phyloP scores from a whole-genome alignment of 176 grass and related monocot species.

The Luzula sylvatica region DNA sequence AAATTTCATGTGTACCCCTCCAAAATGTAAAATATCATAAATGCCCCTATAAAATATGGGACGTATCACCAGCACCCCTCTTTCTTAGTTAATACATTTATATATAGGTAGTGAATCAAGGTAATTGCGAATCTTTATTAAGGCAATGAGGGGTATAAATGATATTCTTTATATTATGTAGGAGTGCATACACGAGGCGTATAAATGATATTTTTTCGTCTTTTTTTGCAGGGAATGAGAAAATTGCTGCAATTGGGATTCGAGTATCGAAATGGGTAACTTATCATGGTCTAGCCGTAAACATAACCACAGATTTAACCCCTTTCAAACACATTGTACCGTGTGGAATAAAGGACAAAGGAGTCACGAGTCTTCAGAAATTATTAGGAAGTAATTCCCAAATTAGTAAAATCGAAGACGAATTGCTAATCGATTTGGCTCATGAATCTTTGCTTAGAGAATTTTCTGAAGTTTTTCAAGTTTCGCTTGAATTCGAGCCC shows the following conservation, averaged over 20 bases:
- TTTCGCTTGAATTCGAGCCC: slow-evolving; percentile 30
- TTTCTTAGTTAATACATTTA: too few species aligned
- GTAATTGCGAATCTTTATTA: too few species aligned
- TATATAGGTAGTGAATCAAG: too few species aligned
- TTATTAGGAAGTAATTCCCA: slow-evolving; percentile 13
- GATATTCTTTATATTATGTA: too few species aligned
- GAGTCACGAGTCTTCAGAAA: slow-evolving; percentile 39
- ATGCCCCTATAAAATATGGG: too few species aligned
- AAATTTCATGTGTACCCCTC: too few species aligned
- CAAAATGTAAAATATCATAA: too few species aligned
- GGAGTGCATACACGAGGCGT: too few species aligned
- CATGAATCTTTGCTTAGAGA: slow-evolving; percentile 48
- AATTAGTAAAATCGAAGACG: slow-evolving; percentile 19
- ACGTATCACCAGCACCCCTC: too few species aligned
- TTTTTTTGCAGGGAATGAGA: slow-evolving; percentile 37
- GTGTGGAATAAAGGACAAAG: slow-evolving; percentile 43
- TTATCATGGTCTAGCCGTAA: slow-evolving; percentile 74
- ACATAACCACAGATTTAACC: slow-evolving; percentile 48
- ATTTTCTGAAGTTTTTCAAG: slow-evolving; percentile 57
- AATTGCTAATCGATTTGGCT: slow-evolving; percentile 31
- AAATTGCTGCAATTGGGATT: slow-evolving; percentile 73
- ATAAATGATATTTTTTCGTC: too few species aligned
- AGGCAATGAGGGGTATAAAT: too few species aligned
- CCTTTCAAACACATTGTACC: slow-evolving; percentile 54
- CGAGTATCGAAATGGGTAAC: slow-evolving; percentile 41